Conservation (phyloP, 352 stramenopile species). For the Aphanomyces astaci region DNA sequence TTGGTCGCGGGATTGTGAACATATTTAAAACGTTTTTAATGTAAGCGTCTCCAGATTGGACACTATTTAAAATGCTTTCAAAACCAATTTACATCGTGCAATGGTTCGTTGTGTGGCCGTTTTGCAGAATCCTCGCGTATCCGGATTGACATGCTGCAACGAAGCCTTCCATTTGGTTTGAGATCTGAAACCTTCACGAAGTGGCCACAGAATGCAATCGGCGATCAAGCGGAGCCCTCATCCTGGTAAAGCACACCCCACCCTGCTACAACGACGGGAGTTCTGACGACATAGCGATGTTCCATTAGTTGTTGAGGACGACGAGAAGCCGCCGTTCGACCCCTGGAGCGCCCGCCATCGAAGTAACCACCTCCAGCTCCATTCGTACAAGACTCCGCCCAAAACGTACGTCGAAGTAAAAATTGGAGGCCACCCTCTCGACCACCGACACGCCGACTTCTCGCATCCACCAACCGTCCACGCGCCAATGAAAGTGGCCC, state of each 20-base stretch:
- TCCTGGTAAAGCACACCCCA: not conserved
- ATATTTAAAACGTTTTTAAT: not conserved
- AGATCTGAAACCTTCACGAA: not conserved
- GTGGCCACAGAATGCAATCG: not conserved
- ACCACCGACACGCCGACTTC: conserved; percentile 36
- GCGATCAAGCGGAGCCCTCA: not conserved
- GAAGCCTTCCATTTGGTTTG: too few species aligned
- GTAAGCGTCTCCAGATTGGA: not conserved
- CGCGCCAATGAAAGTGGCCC: conserved; percentile 31
- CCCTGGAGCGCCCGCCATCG: not conserved
- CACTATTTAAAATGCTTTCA: not conserved
- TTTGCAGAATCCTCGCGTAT: not conserved
- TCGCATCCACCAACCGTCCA: conserved; percentile 24
- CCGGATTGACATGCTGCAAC: not conserved
- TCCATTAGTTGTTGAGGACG: not conserved
- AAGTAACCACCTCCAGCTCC: conserved; percentile 39
- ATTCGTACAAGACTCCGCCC: conserved; percentile 38
- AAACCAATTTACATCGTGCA: not conserved
- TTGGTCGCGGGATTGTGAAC: not conserved
- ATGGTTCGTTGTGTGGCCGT: not conserved
- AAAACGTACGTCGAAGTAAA: conserved; percentile 55
- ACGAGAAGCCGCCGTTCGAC: not conserved
- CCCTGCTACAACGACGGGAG: not conserved
- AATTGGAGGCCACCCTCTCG: conserved; percentile 57
- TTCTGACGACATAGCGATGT: not conserved